Evolutionary conservation across 2,329 filamentous ascomycete genomes (phyloP), one percentile per base, ranked within the genome.

Genomic region (Talaromyces sp.): DNA sequence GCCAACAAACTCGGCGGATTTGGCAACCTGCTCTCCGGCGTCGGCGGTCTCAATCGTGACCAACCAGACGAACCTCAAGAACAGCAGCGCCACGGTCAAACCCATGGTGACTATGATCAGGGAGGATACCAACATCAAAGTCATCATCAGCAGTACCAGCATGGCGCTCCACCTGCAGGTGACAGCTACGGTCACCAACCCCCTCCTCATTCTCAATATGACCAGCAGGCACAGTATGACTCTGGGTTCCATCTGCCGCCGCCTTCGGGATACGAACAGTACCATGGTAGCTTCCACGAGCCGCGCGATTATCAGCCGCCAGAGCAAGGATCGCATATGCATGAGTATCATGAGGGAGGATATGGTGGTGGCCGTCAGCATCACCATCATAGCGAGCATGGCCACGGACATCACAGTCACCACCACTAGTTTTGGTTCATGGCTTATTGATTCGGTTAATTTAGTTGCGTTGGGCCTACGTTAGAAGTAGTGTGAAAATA

Each of bases 71-170:
- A 59, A 23, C 56, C 65, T 75, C 7, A 70, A 70, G 36, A 70
- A 68, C 47, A 71, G 68, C 6, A 67, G 75, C 52, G 71, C 73
- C 31, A 64, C 70, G 16, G 12, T 36, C 33, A 36, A 8, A 12
- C n/a, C 10, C n/a, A 27, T 27, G 7, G 44, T 27, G 44, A 4
- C 23, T 47, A 47, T 27, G 23, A 27, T 10, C 23, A 67, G 72
- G 4, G 69, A 71, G 27, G 70, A 70, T 2, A 64, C 23, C 47
- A 57, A 33, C 44, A 56, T 56, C 53, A 54, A 40, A 53, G 47
- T 53, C 44, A 63, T 53, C 44, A 63, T 30, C 62, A 61, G 12
- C 47, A 54, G n/a, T 34, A 60, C 47, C 57, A 61, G 30, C 55
- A 56, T 14, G 47, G 47, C 34, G 28, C 31, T 14, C 40, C 54